Evolutionary conservation across 768 basidiomycete genomes (phyloP).

Genomic region (Sarcomyxa edulis): DNA sequence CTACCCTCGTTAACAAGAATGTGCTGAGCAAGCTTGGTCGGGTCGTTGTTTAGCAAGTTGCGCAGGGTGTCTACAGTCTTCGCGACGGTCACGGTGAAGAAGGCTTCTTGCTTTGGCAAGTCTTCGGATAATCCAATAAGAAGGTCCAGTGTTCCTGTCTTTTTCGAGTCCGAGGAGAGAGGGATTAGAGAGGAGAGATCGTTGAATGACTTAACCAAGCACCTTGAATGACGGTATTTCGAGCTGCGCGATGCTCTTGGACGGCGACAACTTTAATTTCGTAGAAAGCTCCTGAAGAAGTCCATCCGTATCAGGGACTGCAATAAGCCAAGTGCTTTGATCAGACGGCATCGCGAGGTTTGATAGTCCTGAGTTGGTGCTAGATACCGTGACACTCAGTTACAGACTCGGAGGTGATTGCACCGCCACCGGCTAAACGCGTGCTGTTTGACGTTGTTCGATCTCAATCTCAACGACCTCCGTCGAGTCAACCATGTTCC

Average conservation of each 20-base stretch:
- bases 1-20: slow-evolving; percentile 73
- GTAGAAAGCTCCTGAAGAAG: slow-evolving; percentile 58
- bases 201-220: slow-evolving; percentile 12
- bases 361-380: too few relatives aligned
- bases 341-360: slow-evolving; percentile 99
- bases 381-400: too few relatives aligned
- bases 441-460: too few relatives aligned
- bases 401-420: too few relatives aligned
- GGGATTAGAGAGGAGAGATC: neutral
- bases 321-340: slow-evolving; percentile 90
- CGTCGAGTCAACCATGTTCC: too few relatives aligned
- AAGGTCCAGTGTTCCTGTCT: slow-evolving; percentile 93
- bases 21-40: slow-evolving; percentile 68
- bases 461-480: too few relatives aligned
- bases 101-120: slow-evolving; percentile 84
- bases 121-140: slow-evolving; percentile 88
- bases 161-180: slow-evolving; percentile 9
- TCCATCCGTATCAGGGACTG: slow-evolving; percentile 82
- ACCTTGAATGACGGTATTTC: slow-evolving; percentile 91
- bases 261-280: slow-evolving; percentile 52
- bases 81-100: slow-evolving; percentile 83
- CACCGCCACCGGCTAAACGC: too few relatives aligned
- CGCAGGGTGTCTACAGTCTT: slow-evolving; percentile 94
- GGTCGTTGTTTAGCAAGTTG: slow-evolving; percentile 85
- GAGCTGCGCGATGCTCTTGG: slow-evolving; percentile 54